Evolutionary conservation across 371 early-diverging fungal species (phyloP).

Genomic region (Apophysomyces trapeziformis): DNA sequence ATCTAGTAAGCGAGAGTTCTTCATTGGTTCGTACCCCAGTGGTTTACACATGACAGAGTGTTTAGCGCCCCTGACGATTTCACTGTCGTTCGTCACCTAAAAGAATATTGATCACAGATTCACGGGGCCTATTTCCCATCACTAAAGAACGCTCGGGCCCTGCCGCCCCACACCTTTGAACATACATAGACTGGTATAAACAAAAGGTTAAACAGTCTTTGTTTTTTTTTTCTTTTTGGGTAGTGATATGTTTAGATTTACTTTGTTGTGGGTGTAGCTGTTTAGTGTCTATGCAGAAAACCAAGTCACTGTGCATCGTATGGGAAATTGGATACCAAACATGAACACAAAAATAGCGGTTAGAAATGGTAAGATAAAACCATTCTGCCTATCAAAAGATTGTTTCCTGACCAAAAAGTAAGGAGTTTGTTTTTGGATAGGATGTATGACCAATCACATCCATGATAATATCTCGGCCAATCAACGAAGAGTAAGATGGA

Average conservation of each 20-base stretch:
- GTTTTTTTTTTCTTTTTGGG: neutral
- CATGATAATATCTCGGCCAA: neutral
- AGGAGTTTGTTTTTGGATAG: neutral
- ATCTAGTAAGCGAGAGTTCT: neutral
- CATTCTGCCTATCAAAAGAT: neutral
- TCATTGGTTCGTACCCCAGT: neutral
- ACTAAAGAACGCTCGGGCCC: constrained; percentile 6
- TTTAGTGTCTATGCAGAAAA: constrained; percentile 1
- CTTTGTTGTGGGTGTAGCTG: neutral
- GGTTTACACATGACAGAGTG: constrained; percentile 1
- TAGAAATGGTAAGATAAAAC: neutral
- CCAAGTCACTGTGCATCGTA: constrained; percentile 1
- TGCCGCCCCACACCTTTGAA: constrained; percentile 4
- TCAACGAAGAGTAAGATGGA: neutral
- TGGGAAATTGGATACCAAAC: neutral
- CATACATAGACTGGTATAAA: neutral
- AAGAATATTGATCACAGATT: constrained; percentile 6
- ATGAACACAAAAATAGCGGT: neutral
- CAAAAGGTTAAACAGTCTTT: neutral
- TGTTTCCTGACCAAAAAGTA: neutral
- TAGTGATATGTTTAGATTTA: neutral
- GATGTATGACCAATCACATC: neutral
- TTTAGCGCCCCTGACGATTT: constrained; percentile 5
- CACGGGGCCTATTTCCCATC: constrained; percentile 10
- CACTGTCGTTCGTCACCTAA: constrained; percentile 5